Evolutionary conservation across 2,329 filamentous ascomycete genomes (phyloP).

Genomic region (Diaporthe sp.): DNA sequence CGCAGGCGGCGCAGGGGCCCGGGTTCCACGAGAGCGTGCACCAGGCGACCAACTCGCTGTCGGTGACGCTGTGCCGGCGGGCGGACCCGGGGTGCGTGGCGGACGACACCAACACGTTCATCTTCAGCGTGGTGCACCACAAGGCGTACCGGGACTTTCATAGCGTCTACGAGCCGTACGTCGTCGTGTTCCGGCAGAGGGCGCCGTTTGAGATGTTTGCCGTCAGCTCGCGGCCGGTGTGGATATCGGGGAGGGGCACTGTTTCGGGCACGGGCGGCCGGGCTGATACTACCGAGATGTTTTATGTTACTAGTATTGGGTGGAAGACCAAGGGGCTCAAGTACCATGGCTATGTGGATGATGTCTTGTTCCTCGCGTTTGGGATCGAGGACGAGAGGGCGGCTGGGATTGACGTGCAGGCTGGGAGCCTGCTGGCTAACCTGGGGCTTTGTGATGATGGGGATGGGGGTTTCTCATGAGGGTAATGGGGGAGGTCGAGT

Average conservation of each 20-base stretch:
- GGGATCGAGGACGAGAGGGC: slow-evolving; percentile 67
- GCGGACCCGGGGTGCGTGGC: slow-evolving; percentile 59
- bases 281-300: slow-evolving; percentile 60
- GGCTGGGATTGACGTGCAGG: slow-evolving; percentile 65
- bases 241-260: slow-evolving; percentile 65
- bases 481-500: not conserved
- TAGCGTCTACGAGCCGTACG: slow-evolving; percentile 68
- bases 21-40: slow-evolving; percentile 62
- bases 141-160: slow-evolving; percentile 65
- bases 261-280: accelerated
- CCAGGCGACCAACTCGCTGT: slow-evolving; percentile 71
- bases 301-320: slow-evolving; percentile 69
- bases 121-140: slow-evolving; percentile 68
- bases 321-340: slow-evolving; percentile 63
- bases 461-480: not conserved
- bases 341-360: slow-evolving; percentile 70
- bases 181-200: slow-evolving; percentile 62
- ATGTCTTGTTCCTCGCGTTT: slow-evolving; percentile 67
- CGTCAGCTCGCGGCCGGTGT: slow-evolving; percentile 64
- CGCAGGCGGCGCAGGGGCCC: slow-evolving; percentile 30
- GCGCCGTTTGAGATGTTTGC: slow-evolving; percentile 65
- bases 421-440: slow-evolving; percentile 61
- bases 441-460: slow-evolving; percentile 52
- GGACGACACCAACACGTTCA: slow-evolving; percentile 64
- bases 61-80: slow-evolving; percentile 66